A percentile compares a stretch with the other conserved stretches of the same genome.
Conservation (phyloP, 2,329 filamentous ascomycete genomes). For the Paracorniculantispora psalliotae region DNA sequence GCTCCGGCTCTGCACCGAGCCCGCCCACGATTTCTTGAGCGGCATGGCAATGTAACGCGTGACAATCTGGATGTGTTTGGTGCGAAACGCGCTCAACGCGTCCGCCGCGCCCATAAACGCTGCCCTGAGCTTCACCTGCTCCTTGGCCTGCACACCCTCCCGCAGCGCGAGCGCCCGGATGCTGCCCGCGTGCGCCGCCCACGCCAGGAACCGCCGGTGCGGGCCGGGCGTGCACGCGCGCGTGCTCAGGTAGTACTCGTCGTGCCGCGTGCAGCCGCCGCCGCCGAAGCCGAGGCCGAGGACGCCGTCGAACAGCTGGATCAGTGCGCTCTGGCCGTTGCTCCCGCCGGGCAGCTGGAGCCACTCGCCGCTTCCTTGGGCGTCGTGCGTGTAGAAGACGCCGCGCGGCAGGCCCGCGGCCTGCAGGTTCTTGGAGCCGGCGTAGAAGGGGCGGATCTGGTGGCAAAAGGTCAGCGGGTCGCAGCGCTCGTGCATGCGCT, state of each 20-base stretch:
- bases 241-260: slow-evolving; percentile 53
- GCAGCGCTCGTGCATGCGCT: slow-evolving; percentile 80
- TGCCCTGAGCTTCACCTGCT: slow-evolving; percentile 29
- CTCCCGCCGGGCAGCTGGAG: slow-evolving; percentile 80
- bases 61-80: slow-evolving; percentile 86
- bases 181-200: slow-evolving; percentile 65
- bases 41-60: slow-evolving; percentile 86
- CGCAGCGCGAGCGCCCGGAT: slow-evolving; percentile 62
- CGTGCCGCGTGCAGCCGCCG: slow-evolving; percentile 54
- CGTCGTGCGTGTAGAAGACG: slow-evolving; percentile 71
- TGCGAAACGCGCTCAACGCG: slow-evolving; percentile 69
- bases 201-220: slow-evolving; percentile 71
- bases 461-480: slow-evolving; percentile 86
- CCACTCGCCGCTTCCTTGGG: slow-evolving; percentile 61
- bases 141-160: slow-evolving; percentile 29
- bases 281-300: slow-evolving; percentile 53
- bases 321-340: slow-evolving; percentile 87
- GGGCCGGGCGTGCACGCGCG: slow-evolving; percentile 84
- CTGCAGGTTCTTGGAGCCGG: slow-evolving; percentile 88
- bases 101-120: slow-evolving; percentile 68
- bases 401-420: slow-evolving; percentile 77
- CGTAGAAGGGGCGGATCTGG: slow-evolving; percentile 79
- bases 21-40: slow-evolving; percentile 38
- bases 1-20: not conserved
- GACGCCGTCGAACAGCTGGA: slow-evolving; percentile 87